Conservation (phyloP, 768 basidiomycete species). For the Suillus placidus region DNA sequence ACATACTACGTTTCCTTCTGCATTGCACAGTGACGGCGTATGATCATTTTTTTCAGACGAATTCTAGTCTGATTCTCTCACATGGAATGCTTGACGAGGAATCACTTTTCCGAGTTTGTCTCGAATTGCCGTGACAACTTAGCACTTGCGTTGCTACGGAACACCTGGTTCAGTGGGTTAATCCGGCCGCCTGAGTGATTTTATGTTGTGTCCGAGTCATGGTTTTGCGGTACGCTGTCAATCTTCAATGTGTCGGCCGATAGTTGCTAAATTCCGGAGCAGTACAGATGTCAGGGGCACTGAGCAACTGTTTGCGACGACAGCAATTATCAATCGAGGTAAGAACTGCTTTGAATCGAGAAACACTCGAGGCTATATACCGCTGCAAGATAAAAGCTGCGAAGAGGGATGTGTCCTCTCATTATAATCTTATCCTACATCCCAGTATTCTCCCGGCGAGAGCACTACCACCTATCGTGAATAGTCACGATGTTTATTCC, state of each 20-base stretch:
- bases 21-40: neutral
- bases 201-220: neutral
- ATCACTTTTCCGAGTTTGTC: neutral
- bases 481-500: slow-evolving; percentile 18
- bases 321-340: neutral
- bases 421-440: neutral
- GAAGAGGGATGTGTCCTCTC: neutral
- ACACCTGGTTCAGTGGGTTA: neutral
- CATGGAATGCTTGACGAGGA: neutral
- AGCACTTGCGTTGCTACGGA: neutral
- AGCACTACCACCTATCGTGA: neutral
- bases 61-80: neutral
- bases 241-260: neutral
- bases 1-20: neutral
- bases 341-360: neutral
- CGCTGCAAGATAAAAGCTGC: neutral
- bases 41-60: neutral
- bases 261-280: neutral
- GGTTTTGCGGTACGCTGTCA: neutral
- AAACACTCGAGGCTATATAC: neutral
- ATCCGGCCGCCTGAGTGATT: neutral
- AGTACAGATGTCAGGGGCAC: neutral
- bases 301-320: neutral
- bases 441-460: neutral
- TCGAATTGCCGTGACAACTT: neutral